Base-by-base conservation (phyloP, 1,284 basidiomycete species). In the Trametes pubescens region DNA sequence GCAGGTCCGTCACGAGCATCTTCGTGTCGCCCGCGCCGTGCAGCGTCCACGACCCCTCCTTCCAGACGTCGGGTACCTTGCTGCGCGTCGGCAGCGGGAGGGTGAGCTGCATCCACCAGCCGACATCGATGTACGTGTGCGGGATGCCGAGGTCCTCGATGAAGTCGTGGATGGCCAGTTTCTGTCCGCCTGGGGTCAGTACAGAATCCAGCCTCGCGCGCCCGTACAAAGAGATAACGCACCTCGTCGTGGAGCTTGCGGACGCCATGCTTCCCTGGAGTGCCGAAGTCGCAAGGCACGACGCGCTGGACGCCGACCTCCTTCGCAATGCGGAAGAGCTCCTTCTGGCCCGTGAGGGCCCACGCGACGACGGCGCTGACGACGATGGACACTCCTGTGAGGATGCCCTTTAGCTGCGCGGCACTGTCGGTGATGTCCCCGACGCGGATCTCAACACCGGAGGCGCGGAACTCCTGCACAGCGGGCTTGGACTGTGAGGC, bases 61-160 rank as follows among this genome's bases (percentile, higher is more conserved):
- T 54, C 14, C 18, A 24, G 18, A 14, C 9, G 13, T 26, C 43
- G 44, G 51, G 46, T 0, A 32, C 59, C 13, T 34, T 51, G 60
- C 60, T 61, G 6, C 54, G 46, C 9, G 46, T 21, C 1, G 53
- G 60, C 14, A 48, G 40, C 5, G 69, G 67, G 26, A 70, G 56
- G 7, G 55, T 13, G 40, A 65, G 18, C 52, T 68, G 65, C 61
- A 66, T 68, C 66, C 66, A 69, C 63, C 65, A 69, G 4, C 68
- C 66, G 29, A 69, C 58, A 57, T 69, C 67, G 43, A 70, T 65
- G 55, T 67, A 65, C n/a, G 63, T 67, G 44, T 66, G 61, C 2
- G 37, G 32, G 0, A 69, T 18, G n/a, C 60, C 68, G 38, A 65
- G 43, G 1, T 57, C 49, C 46, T 46, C 46, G 47, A 69, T 43